Conservation (phyloP, 179 eudicot genomes). For the Actinidia arguta region DNA sequence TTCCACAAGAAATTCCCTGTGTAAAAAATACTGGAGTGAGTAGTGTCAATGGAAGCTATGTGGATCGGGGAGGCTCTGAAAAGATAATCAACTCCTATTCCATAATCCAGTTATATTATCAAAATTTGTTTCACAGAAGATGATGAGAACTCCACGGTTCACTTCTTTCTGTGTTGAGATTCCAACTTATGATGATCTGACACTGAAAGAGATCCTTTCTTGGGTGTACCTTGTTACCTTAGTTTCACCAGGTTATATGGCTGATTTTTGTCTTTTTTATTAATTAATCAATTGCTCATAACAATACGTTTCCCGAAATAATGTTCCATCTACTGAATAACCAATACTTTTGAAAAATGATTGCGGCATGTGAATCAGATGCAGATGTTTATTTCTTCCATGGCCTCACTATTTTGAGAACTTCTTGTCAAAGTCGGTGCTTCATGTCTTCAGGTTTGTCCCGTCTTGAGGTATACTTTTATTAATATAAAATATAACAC, state of each 20-base stretch:
- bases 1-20: slow-evolving; percentile 85
- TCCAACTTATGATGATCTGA: neutral
- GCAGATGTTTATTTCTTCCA: neutral
- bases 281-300: neutral
- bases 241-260: neutral
- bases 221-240: neutral
- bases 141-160: neutral
- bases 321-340: neutral
- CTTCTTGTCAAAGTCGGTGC: neutral
- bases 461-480: too few relatives aligned
- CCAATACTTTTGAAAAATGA: neutral
- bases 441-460: too few relatives aligned
- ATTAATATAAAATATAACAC: too few relatives aligned
- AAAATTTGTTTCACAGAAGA: neutral
- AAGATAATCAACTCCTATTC: neutral
- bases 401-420: neutral
- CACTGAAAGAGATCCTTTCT: neutral
- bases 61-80: neutral
- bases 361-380: neutral
- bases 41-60: neutral
- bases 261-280: neutral
- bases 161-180: slow-evolving; percentile 6
- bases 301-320: neutral
- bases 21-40: slow-evolving; percentile 6
- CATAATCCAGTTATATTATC: neutral